These are phyloP conservation scores for Trichomonascaceae sp. DNA, from an alignment of 1,139 yeast genomes.

Conservation along the genomic window DNA sequence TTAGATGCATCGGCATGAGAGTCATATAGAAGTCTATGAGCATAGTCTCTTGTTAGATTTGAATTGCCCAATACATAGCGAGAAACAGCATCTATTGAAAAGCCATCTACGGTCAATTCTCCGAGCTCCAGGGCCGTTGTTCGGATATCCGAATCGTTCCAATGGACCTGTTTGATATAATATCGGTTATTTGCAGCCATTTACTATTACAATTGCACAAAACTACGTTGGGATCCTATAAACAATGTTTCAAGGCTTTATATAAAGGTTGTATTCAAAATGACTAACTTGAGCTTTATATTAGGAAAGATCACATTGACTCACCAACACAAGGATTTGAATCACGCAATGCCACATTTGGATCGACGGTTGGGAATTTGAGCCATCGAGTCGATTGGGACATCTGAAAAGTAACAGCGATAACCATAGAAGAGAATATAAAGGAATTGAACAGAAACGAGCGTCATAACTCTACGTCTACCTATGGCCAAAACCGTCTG, in stretches of 20 bases:
- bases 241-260: neutral
- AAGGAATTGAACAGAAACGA: too few relatives aligned
- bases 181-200: neutral
- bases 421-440: too few relatives aligned
- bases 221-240: too few relatives aligned
- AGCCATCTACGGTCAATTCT: neutral
- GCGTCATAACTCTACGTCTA: too few relatives aligned
- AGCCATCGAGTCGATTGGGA: neutral
- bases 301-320: neutral
- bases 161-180: neutral
- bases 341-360: neutral
- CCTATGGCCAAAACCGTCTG: conserved; percentile 17
- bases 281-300: neutral
- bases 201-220: neutral
- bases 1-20: neutral
- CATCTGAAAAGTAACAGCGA: too few relatives aligned
- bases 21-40: neutral
- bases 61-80: neutral
- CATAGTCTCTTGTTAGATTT: neutral
- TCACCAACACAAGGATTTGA: neutral
- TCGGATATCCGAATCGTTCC: neutral
- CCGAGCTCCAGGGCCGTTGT: neutral
- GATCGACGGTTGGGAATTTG: neutral
- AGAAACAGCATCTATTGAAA: neutral
- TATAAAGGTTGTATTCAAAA: neutral